phyloP scores from a whole-genome alignment of 1,284 basidiomycete genomes.

The Microbotryum lychnidis-dioicae region DNA sequence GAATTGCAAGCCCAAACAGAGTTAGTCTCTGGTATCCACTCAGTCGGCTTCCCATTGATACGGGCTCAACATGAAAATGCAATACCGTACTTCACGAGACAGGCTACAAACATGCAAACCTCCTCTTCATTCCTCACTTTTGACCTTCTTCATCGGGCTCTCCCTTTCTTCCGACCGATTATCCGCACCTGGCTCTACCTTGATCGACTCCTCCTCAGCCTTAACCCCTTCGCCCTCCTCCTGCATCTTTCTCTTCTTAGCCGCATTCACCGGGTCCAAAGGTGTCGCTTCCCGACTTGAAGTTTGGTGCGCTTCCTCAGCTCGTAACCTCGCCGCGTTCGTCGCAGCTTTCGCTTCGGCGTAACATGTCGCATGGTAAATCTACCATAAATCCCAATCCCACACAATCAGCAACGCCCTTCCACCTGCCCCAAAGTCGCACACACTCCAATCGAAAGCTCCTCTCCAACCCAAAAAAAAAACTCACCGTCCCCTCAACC shows the following conservation, averaged over 20 bases:
- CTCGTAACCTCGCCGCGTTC: conserved; percentile 17
- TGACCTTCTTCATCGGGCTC: conserved; percentile 5
- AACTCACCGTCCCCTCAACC: conserved; percentile 20
- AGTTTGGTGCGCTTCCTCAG: not conserved
- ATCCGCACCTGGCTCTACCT: not conserved
- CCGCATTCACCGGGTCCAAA: not conserved
- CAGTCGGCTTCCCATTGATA: no score
- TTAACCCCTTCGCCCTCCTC: not conserved
- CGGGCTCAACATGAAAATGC: no score
- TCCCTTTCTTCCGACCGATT: not conserved
- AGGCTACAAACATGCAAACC: no score
- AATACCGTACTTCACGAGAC: no score
- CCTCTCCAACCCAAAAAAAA: not conserved
- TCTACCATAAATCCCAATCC: conserved; percentile 42
- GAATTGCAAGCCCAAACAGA: no score
- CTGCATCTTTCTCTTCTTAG: not conserved
- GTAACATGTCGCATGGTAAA: conserved; percentile 87
- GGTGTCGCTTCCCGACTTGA: conserved; percentile 5
- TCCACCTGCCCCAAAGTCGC: not conserved
- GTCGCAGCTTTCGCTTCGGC: conserved; percentile 50
- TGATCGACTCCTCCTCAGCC: not conserved
- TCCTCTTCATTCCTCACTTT: not conserved
- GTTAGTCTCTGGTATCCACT: no score
- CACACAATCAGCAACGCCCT: not conserved
- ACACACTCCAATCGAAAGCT: not conserved